Percentiles rank a stretch among this genome's conserved stretches.
phyloP scores from a whole-genome alignment of 2,329 filamentous ascomycete species.

The Cephalotrichum gorgonifer region DNA sequence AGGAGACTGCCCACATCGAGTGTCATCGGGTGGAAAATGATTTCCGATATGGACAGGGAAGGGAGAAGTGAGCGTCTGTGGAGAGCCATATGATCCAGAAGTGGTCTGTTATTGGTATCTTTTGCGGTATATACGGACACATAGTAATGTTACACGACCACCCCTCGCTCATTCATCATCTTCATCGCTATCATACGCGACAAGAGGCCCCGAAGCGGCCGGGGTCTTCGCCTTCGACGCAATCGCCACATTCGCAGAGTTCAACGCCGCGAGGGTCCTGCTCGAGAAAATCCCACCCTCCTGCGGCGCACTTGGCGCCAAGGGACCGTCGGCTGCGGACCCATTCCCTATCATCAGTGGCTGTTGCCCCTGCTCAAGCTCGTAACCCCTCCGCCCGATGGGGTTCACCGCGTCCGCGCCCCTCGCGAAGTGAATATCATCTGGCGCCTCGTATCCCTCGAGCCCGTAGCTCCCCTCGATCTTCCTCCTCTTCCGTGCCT shows the following conservation, averaged over 20 bases:
- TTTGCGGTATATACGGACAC: constrained; percentile 9
- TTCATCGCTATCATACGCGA: constrained; percentile 86
- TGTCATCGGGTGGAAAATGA: too few relatives aligned
- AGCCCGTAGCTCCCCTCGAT: constrained; percentile 83
- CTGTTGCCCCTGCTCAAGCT: constrained; percentile 50
- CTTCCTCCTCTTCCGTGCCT: constrained; percentile 78
- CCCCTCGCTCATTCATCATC: constrained; percentile 29
- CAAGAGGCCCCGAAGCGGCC: constrained; percentile 57
- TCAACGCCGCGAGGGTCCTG: constrained; percentile 71
- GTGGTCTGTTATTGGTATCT: constrained; percentile 3
- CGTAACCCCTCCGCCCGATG: constrained; percentile 45
- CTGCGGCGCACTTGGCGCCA: constrained; percentile 26
- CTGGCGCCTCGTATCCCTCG: constrained; percentile 85
- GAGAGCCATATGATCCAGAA: constrained; percentile 7
- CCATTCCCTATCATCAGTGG: constrained; percentile 41
- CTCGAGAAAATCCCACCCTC: constrained; percentile 67
- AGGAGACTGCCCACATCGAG: background rate
- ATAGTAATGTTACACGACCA: constrained; percentile 1
- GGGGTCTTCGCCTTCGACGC: constrained; percentile 43
- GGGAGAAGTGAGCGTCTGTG: too few relatives aligned
- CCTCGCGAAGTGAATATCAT: constrained; percentile 84
- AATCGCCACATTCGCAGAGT: constrained; percentile 42
- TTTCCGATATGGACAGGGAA: too few relatives aligned
- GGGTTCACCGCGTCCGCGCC: constrained; percentile 60
- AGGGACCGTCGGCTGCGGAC: constrained; percentile 32